phyloP scores from a whole-genome alignment of 179 eudicot genomes.

The Drosera spatulata region DNA sequence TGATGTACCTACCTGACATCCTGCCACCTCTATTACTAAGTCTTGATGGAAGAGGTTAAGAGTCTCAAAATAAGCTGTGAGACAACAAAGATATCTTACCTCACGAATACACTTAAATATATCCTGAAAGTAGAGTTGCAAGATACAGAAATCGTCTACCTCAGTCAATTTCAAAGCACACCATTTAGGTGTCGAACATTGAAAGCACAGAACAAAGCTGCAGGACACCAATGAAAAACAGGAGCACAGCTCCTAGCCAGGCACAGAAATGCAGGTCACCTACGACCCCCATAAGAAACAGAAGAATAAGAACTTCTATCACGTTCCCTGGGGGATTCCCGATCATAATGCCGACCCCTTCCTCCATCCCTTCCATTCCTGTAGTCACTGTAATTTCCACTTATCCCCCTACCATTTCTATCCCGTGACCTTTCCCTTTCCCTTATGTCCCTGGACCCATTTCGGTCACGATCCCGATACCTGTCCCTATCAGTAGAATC shows the following conservation, averaged over 20 bases:
- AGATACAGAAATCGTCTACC: slow-evolving; percentile 47
- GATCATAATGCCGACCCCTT: slow-evolving; percentile 52
- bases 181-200: slow-evolving; percentile 21
- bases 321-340: slow-evolving; percentile 19
- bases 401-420: slow-evolving; percentile 43
- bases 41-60: slow-evolving; percentile 25
- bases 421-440: slow-evolving; percentile 60
- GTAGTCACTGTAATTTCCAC: slow-evolving; percentile 32
- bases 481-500: slow-evolving; percentile 66
- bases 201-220: slow-evolving; percentile 23
- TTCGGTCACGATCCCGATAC: slow-evolving; percentile 39
- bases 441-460: slow-evolving; percentile 23
- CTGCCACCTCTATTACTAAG: slow-evolving; percentile 46
- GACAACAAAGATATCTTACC: slow-evolving; percentile 29
- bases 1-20: slow-evolving; percentile 71
- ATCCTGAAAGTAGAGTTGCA: slow-evolving; percentile 14
- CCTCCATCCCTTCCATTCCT: slow-evolving; percentile 82
- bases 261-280: slow-evolving; percentile 31
- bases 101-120: slow-evolving; percentile 16
- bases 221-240: not conserved
- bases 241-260: too few relatives aligned
- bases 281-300: slow-evolving; percentile 39
- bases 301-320: slow-evolving; percentile 74
- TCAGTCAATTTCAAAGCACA: slow-evolving; percentile 37
- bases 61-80: slow-evolving; percentile 28